Percentiles rank a stretch among this genome's conserved stretches.
Conservation (phyloP, 345 rosid genomes). For the Populus euphratica region DNA sequence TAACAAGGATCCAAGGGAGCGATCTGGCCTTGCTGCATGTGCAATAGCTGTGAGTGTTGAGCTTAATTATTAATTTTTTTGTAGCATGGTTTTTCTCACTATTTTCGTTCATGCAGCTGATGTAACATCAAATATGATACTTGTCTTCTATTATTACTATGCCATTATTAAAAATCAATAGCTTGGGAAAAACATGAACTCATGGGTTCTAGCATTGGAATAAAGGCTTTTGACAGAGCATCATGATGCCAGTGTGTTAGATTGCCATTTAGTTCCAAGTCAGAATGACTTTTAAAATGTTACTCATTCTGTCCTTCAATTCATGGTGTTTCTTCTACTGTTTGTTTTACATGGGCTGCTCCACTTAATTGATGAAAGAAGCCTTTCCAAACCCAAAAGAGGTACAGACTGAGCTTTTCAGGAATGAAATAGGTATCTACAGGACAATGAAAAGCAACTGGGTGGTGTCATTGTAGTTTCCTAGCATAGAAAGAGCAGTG, state of each 20-base stretch:
- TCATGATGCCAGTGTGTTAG: neutral
- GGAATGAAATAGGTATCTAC: neutral
- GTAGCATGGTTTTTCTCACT: neutral
- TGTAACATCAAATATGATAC: neutral
- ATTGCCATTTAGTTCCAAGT: no score
- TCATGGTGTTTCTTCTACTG: no score
- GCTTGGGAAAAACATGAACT: neutral
- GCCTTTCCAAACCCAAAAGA: neutral
- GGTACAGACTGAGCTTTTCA: neutral
- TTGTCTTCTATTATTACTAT: neutral
- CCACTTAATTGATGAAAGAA: no score
- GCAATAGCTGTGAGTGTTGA: slow-evolving; percentile 79
- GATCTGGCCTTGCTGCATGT: slow-evolving; percentile 91
- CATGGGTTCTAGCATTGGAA: neutral
- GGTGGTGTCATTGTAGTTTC: neutral
- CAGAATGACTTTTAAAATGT: no score
- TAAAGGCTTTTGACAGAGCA: neutral
- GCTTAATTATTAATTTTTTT: neutral
- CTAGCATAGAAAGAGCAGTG: neutral
- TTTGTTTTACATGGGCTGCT: no score
- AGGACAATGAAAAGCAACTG: neutral
- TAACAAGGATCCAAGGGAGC: slow-evolving; percentile 86
- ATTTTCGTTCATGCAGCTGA: neutral
- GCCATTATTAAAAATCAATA: neutral
- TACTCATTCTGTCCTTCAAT: no score